Evolutionary conservation across 768 basidiomycete genomes (phyloP).

Genomic region (Scleroderma bovista): DNA sequence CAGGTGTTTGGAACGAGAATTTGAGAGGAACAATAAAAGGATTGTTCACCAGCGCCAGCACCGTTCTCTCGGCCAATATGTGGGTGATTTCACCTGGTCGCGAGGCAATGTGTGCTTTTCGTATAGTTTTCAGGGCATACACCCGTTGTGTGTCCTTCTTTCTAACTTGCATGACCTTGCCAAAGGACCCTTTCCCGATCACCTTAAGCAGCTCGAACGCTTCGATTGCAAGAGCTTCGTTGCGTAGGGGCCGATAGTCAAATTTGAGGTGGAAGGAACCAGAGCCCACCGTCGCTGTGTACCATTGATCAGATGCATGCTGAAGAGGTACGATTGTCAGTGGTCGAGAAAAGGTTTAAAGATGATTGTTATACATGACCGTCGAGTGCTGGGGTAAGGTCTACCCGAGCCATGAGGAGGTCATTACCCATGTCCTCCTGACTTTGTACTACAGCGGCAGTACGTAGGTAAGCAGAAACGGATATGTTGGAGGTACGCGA

Average conservation of each 20-base stretch:
- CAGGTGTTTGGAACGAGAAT: conserved; percentile 97
- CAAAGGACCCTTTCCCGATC: conserved; percentile 96
- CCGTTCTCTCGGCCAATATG: conserved; percentile 94
- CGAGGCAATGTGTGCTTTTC: conserved; percentile 96
- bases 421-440: conserved; percentile 98
- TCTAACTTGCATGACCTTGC: conserved; percentile 99
- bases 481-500: conserved; percentile 90
- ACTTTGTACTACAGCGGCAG: conserved; percentile 61
- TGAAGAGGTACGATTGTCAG: conserved; percentile 23
- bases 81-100: conserved; percentile 97
- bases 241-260: conserved; percentile 83
- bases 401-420: conserved; percentile 86
- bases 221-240: conserved; percentile 88
- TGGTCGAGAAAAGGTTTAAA: conserved; percentile 1
- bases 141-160: conserved; percentile 98
- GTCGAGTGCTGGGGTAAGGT: conserved; percentile 80
- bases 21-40: conserved; percentile 99
- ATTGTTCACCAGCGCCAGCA: conserved; percentile 94
- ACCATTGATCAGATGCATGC: conserved; percentile 91
- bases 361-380: conserved; percentile 49
- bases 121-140: conserved; percentile 97
- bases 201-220: conserved; percentile 96
- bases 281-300: conserved; percentile 71
- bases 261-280: conserved; percentile 96
- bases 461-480: conserved; percentile 87